Conservation (phyloP, 495 filamentous ascomycete species). For the Aspergillus egyptiacus region DNA sequence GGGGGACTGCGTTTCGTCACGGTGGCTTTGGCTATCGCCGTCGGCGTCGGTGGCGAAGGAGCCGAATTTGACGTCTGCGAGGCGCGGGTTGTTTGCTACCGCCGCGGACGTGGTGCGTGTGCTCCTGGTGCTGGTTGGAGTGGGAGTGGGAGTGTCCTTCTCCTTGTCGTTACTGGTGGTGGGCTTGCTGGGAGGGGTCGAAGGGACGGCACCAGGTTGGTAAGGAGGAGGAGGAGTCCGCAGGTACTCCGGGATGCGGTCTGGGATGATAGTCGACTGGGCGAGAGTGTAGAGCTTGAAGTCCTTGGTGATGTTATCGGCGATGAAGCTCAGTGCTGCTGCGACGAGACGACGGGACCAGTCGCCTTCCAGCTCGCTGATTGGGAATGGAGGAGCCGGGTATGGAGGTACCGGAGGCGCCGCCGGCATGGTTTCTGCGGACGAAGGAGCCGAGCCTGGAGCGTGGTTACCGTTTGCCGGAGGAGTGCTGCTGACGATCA, state of each 20-base stretch:
- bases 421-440: no score
- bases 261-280: slow-evolving; percentile 14
- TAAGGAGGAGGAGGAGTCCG: slow-evolving; percentile 3
- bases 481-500: no score
- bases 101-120: slow-evolving; percentile 4
- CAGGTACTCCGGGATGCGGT: slow-evolving; percentile 25
- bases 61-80: slow-evolving; percentile 22
- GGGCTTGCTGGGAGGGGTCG: no score
- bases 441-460: no score
- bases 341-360: slow-evolving; percentile 17
- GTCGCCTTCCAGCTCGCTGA: slow-evolving; percentile 10
- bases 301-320: slow-evolving; percentile 9
- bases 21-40: no score
- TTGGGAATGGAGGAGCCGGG: neutral
- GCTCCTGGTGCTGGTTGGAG: no score
- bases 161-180: no score
- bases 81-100: slow-evolving; percentile 8
- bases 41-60: slow-evolving; percentile 2
- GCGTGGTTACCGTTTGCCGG: no score
- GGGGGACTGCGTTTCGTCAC: no score
- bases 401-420: no score
- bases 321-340: slow-evolving; percentile 20
- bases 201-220: neutral
- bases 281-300: slow-evolving; percentile 22
- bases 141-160: neutral